Conservation (phyloP, 2,329 filamentous ascomycete genomes). For the Diaporthe australafricana region DNA sequence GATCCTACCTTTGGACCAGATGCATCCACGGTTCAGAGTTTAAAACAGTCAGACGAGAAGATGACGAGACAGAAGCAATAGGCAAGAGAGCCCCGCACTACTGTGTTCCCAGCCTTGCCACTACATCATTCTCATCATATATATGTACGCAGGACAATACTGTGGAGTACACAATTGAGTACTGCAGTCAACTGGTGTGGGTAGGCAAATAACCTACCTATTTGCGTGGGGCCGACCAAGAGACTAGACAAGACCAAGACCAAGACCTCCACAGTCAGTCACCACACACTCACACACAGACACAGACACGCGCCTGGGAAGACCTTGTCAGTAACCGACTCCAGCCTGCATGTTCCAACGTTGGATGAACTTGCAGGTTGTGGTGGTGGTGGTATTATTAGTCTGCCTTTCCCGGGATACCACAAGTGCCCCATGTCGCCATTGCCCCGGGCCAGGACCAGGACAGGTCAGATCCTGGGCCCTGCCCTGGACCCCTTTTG, state of each 20-base stretch:
- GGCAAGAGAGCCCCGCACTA: not conserved
- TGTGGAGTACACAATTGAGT: not conserved
- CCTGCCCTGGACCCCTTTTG: constrained; percentile 24
- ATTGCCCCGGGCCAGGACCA: constrained; percentile 24
- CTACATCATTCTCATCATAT: not conserved
- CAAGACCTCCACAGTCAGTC: not conserved
- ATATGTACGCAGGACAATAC: not conserved
- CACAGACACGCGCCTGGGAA: not conserved
- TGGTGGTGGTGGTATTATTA: constrained; percentile 20
- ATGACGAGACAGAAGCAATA: not conserved
- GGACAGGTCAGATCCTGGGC: constrained; percentile 4
- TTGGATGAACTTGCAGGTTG: constrained; percentile 22
- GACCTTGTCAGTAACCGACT: constrained; percentile 13
- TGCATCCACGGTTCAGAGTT: not conserved
- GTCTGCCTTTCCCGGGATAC: constrained; percentile 19
- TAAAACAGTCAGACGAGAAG: not conserved
- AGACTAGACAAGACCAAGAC: not conserved
- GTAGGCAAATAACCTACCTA: too few species aligned
- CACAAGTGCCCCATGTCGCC: constrained; percentile 14
- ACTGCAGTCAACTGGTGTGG: not conserved
- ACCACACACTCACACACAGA: not conserved
- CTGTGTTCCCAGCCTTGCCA: constrained; percentile 6
- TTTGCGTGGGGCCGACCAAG: too few species aligned
- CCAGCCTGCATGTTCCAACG: constrained; percentile 23
- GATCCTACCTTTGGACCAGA: constrained; percentile 12